phyloP scores from a whole-genome alignment of 2,329 filamentous ascomycete species.

The Beauveria sp. region DNA sequence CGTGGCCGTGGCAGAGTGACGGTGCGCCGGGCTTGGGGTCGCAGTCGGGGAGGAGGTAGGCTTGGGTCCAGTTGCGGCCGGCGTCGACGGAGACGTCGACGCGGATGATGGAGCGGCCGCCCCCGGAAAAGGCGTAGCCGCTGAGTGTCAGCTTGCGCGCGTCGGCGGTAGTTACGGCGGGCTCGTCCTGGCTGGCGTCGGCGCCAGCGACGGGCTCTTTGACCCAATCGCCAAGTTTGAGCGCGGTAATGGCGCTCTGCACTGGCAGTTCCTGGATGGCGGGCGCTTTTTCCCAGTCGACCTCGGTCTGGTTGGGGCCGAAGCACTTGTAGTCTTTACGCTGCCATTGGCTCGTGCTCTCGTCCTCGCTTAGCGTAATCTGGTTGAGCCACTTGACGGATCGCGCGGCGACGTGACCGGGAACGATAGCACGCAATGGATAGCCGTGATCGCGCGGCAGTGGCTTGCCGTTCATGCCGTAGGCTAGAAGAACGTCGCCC shows the following conservation, averaged over 20 bases:
- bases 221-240: slow-evolving; percentile 34
- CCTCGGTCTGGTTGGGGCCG: slow-evolving; percentile 51
- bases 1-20: slow-evolving; percentile 33
- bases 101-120: slow-evolving; percentile 57
- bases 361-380: slow-evolving; percentile 57
- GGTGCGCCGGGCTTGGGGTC: slow-evolving; percentile 19
- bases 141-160: slow-evolving; percentile 33
- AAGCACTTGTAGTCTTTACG: slow-evolving; percentile 62
- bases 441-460: slow-evolving; percentile 61
- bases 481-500: slow-evolving; percentile 59
- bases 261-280: slow-evolving; percentile 63
- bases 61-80: slow-evolving; percentile 57
- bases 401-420: slow-evolving; percentile 58
- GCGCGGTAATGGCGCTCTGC: slow-evolving; percentile 55
- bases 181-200: neutral
- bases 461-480: slow-evolving; percentile 57
- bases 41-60: slow-evolving; percentile 47
- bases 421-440: slow-evolving; percentile 54
- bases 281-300: slow-evolving; percentile 55
- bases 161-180: neutral
- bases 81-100: slow-evolving; percentile 60
- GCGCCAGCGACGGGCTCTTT: neutral
- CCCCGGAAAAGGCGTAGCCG: slow-evolving; percentile 63
- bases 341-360: slow-evolving; percentile 59
- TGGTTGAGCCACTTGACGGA: slow-evolving; percentile 63